Evolutionary conservation across 2,329 filamentous ascomycete species (phyloP).

Genomic region (Aspergillus arachidicola): DNA sequence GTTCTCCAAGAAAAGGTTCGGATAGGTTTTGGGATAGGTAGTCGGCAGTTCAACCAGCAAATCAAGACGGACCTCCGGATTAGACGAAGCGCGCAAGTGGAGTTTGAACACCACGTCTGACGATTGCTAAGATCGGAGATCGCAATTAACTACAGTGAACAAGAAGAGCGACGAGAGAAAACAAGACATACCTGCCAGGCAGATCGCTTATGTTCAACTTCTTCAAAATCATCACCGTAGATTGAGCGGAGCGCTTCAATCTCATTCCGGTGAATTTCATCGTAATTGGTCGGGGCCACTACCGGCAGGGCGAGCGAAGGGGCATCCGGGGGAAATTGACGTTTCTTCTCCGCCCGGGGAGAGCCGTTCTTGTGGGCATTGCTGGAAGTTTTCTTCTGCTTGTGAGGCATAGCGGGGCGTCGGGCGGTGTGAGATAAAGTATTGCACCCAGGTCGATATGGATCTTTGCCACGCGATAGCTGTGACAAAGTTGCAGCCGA

Average conservation of each 20-base stretch:
- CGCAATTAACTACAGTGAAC: not conserved
- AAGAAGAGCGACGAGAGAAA: slow-evolving; percentile 12
- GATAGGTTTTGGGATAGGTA: slow-evolving; percentile 85
- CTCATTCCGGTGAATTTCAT: slow-evolving; percentile 85
- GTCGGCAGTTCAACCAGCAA: slow-evolving; percentile 82
- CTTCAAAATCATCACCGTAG: slow-evolving; percentile 84
- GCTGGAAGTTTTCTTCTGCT: slow-evolving; percentile 45
- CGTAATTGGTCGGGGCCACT: slow-evolving; percentile 63
- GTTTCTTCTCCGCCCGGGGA: slow-evolving; percentile 41
- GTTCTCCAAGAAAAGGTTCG: slow-evolving; percentile 70
- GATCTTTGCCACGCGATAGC: slow-evolving; percentile 29
- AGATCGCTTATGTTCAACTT: slow-evolving; percentile 66
- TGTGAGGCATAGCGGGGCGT: slow-evolving; percentile 48
- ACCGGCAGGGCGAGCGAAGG: slow-evolving; percentile 35
- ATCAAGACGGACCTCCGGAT: slow-evolving; percentile 70
- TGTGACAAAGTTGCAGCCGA: slow-evolving; percentile 46
- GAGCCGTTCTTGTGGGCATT: slow-evolving; percentile 36
- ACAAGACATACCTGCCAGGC: slow-evolving; percentile 77
- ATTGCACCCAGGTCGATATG: slow-evolving; percentile 25
- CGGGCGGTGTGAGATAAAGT: slow-evolving; percentile 33
- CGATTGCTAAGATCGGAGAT: slow-evolving; percentile 60
- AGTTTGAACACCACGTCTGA: slow-evolving; percentile 81
- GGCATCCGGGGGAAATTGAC: slow-evolving; percentile 27
- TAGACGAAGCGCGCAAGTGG: slow-evolving; percentile 71
- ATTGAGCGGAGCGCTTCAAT: slow-evolving; percentile 83